phyloP scores from a whole-genome alignment of 148 eudicot genomes.

The Nepenthes gracilis region DNA sequence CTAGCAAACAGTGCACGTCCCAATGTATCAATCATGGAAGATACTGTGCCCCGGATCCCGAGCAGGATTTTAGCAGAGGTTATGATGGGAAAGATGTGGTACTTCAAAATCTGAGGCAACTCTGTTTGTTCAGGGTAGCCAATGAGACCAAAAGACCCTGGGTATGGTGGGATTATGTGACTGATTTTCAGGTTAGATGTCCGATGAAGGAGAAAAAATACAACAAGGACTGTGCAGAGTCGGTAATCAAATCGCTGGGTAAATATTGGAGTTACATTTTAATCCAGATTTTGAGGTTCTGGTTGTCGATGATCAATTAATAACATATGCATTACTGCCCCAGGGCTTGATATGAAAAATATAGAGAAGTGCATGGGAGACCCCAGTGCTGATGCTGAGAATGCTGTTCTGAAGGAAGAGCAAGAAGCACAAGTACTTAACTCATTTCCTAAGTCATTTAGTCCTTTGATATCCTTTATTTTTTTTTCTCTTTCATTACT shows the following conservation, averaged over 20 bases:
- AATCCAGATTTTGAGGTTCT: not conserved
- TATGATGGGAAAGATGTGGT: conserved; percentile 34
- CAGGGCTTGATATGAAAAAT: not conserved
- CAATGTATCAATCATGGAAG: conserved; percentile 36
- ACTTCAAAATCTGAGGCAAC: conserved; percentile 25
- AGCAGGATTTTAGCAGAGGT: conserved; percentile 25
- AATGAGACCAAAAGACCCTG: conserved; percentile 30
- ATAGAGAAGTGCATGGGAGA: conserved; percentile 4
- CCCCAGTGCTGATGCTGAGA: not conserved
- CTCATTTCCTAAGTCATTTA: not conserved
- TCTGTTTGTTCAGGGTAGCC: conserved; percentile 25
- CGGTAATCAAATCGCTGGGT: not conserved
- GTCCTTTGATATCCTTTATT: not conserved
- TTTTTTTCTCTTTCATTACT: not conserved
- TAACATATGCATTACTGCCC: not conserved
- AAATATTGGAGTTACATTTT: not conserved
- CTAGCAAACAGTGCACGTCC: conserved; percentile 30
- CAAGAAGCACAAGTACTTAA: conserved; percentile 2
- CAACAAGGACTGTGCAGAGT: not conserved
- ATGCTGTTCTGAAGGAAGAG: conserved; percentile 1
- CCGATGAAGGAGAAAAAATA: not conserved
- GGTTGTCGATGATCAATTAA: not conserved
- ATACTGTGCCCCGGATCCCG: conserved; percentile 38
- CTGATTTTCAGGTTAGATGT: conserved; percentile 1
- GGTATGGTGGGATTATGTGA: conserved; percentile 39